Conservation (phyloP, 192 early-diverging fungal species). For the Rhizophagus sp. region DNA sequence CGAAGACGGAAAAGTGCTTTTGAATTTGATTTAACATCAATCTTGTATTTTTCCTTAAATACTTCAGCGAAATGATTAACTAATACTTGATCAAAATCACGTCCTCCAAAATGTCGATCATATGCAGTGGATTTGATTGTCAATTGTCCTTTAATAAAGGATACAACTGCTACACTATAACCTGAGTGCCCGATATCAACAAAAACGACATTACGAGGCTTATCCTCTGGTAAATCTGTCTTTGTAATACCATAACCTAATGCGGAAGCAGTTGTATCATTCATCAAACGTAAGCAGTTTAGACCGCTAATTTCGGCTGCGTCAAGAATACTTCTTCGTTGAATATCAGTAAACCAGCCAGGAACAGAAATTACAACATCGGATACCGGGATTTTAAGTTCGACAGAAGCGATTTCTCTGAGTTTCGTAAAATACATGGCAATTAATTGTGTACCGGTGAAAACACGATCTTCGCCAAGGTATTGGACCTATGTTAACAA, state of each 20-base stretch:
- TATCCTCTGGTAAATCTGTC: conserved; percentile 93
- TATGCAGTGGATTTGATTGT: conserved; percentile 87
- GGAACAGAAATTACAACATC: conserved; percentile 95
- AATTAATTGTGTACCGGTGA: conserved; percentile 86
- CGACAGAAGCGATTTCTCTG: conserved; percentile 82
- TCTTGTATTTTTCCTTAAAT: conserved; percentile 94
- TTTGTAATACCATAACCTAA: conserved; percentile 99
- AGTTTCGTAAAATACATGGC: conserved; percentile 95
- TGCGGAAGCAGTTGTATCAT: conserved; percentile 91
- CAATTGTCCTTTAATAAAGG: conserved; percentile 96
- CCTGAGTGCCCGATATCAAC: conserved; percentile 93
- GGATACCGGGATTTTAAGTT: conserved; percentile 82
- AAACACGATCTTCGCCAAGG: conserved; percentile 72
- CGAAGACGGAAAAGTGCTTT: conserved; percentile 92
- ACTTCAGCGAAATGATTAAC: conserved; percentile 82
- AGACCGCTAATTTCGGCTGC: conserved; percentile 87
- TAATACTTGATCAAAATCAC: conserved; percentile 92
- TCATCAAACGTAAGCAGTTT: conserved; percentile 88
- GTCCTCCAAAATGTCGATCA: conserved; percentile 94
- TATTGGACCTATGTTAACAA: conserved; percentile 66
- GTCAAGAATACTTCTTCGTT: conserved; percentile 85
- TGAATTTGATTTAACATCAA: conserved; percentile 84
- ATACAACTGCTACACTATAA: conserved; percentile 83
- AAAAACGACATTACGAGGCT: conserved; percentile 87
- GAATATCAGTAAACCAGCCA: conserved; percentile 92